Evolutionary conservation across 2,329 filamentous ascomycete species (phyloP), one percentile per base, ranked within the genome.

Genomic region (Ophiostoma piceae): DNA sequence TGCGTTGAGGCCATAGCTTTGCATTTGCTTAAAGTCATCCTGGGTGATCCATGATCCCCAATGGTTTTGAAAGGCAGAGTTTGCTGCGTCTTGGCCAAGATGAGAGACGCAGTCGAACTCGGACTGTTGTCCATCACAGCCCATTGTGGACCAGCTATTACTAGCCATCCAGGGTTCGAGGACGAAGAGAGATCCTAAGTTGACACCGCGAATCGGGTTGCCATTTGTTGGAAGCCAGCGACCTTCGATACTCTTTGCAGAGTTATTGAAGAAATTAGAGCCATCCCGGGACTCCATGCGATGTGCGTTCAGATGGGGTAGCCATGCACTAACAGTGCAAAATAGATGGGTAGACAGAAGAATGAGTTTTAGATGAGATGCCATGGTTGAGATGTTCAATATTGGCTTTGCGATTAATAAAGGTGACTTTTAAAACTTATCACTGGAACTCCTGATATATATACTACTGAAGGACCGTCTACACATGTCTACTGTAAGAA

Each of bases 41-140:
- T 82, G 74, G 3, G 80, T 83, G 71, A 85, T 82, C 79, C 81
- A 87, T 0, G 79, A 79, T 37, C 75, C 76, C 83, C 84, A 87
- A 74, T 87, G 85, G 7, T 76, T 74, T 70, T 81, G 76, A 74
- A 85, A 87, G 12, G 79, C 82, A 5, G 75, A 73, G 72, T 86
- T 79, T 14, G 83, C 82, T 22, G 75, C 74, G 5, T 77, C 76
- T 74, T 86, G 83, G 9, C 84, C 83, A 2, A 83, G 77, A 14
- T 77, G 77, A 70, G 77, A 76, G 62, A 87, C 82, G 74, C 85
- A 87, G 75, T 86, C 84, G 72, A 84, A 86, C 76, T 86, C 84
- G 62, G 82, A 83, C 19, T 79, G 75, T n/a, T 78, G 74, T 1
- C 74, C 77, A 9, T 75, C 76, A 72, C 84, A 87, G 43, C 83